Base-by-base conservation (phyloP, 176 grass and related monocot species). In the Chloris gayana region DNA sequence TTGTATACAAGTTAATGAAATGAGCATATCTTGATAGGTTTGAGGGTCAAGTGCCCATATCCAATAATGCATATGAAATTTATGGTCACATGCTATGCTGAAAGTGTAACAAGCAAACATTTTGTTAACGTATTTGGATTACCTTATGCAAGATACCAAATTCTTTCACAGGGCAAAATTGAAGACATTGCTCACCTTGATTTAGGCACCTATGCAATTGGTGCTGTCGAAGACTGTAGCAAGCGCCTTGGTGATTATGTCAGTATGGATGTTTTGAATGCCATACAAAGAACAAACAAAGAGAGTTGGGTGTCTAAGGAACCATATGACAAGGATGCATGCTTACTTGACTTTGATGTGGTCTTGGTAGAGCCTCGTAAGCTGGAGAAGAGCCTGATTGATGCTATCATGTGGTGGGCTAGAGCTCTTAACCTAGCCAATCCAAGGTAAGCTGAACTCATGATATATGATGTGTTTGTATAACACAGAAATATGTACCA, bases 281-380 rank as follows among this genome's bases (percentile, higher is more conserved):
- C 86, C 59, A 85, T 98, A 82, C 92, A 93, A 42, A 92, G 92
- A 79, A 86, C 84, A 64, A 81, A 73, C 35, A 38, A 64, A 46
- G 84, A 86, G 63, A 80, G 51, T 50, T 86, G 82, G 90, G 73
- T 93, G 37, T 77, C 80, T 50, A 79, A 62, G 21, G 79, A 91
- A 76, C 82, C 88, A 41, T 98, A 89, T 13, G 64, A 95, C 77
- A 91, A 82, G 77, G 79, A 98, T 77, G 57, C 86, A 3, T 98
- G 92, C 70, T 60, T 95, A 58, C 84, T 89, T 85, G 86, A 91
- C 78, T 91, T 95, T 58, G 88, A 87, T 59, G 44, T 95, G 67
- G 64, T 95, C 49, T 59, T 93, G 53, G 65, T 98, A 65, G 88
- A 98, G 74, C 85, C 96, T 29, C 77, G 42, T 5, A 98, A 79